phyloP scores from a whole-genome alignment of 805 yeast species.

The Millerozyma miso region DNA sequence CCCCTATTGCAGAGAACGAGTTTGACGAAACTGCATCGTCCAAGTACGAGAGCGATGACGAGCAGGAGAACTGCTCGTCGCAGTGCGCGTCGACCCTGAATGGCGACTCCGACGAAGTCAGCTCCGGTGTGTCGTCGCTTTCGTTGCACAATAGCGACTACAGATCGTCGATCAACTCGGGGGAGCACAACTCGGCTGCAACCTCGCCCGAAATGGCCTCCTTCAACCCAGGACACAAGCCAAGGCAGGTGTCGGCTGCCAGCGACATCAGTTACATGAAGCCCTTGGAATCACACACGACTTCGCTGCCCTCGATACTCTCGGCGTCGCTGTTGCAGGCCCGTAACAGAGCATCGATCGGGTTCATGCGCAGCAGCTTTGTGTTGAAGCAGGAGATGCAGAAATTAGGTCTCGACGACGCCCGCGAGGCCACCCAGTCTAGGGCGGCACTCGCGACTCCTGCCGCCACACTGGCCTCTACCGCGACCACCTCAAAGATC shows the following conservation, averaged over 20 bases:
- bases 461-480: constrained; percentile 19
- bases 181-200: constrained; percentile 16
- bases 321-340: constrained; percentile 3
- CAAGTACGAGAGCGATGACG: constrained; percentile 24
- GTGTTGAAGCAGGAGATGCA: constrained; percentile 40
- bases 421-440: constrained; percentile 22
- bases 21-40: constrained; percentile 29
- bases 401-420: constrained; percentile 24
- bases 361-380: constrained; percentile 42
- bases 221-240: constrained; percentile 9
- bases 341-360: constrained; percentile 33
- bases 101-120: constrained; percentile 16
- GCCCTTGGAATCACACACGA: constrained; percentile 11
- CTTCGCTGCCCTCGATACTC: constrained; percentile 4
- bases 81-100: constrained; percentile 11
- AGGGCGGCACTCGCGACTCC: constrained; percentile 2
- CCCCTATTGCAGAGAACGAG: constrained; percentile 35
- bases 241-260: constrained; percentile 11
- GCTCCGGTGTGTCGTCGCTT: constrained; percentile 30
- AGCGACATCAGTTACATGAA: constrained; percentile 16
- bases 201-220: constrained; percentile 10
- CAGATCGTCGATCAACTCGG: constrained; percentile 32
- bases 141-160: constrained; percentile 38
- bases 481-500: constrained; percentile 10
- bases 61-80: constrained; percentile 13